Conservation (phyloP, 345 rosid genomes). For the Sapria himalayana region DNA sequence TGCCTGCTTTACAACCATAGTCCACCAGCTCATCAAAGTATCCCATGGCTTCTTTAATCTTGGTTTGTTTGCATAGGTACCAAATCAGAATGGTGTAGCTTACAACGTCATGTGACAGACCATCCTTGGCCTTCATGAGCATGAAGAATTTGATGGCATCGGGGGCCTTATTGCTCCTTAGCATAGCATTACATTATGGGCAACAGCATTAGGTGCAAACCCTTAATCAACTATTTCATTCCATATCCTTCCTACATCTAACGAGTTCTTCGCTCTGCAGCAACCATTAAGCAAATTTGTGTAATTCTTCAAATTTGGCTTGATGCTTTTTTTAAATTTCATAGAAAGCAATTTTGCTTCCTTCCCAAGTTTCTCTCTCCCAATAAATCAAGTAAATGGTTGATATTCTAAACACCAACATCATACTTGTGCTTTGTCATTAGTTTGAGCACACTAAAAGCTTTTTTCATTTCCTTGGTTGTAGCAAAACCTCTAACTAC, state of each 20-base stretch:
- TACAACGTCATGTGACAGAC: conserved; percentile 40
- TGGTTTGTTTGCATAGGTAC: conserved; percentile 50
- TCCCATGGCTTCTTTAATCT: conserved; percentile 46
- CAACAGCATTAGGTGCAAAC: conserved; percentile 47
- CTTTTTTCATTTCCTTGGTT: conserved; percentile 81
- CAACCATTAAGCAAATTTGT: conserved; percentile 63
- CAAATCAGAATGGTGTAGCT: conserved; percentile 62
- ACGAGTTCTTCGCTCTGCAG: conserved; percentile 55
- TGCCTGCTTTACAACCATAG: conserved; percentile 39
- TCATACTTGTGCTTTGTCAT: conserved; percentile 66
- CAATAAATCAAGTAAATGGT: conserved; percentile 60
- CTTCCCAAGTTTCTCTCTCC: conserved; percentile 65
- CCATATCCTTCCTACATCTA: conserved; percentile 89
- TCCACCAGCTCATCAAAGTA: conserved; percentile 62
- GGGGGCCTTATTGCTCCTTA: conserved; percentile 40
- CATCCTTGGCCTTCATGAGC: conserved; percentile 75
- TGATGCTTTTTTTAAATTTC: conserved; percentile 50
- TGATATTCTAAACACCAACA: conserved; percentile 47
- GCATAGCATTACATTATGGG: conserved; percentile 59
- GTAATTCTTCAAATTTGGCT: conserved; percentile 51
- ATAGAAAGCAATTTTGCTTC: conserved; percentile 58
- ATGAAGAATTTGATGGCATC: conserved; percentile 66
- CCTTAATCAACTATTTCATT: conserved; percentile 73
- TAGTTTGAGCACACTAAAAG: conserved; percentile 64
- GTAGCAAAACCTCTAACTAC: conserved; percentile 69